Conservation (phyloP, 2,329 filamentous ascomycete species). For the Colletotrichum nymphaeae region DNA sequence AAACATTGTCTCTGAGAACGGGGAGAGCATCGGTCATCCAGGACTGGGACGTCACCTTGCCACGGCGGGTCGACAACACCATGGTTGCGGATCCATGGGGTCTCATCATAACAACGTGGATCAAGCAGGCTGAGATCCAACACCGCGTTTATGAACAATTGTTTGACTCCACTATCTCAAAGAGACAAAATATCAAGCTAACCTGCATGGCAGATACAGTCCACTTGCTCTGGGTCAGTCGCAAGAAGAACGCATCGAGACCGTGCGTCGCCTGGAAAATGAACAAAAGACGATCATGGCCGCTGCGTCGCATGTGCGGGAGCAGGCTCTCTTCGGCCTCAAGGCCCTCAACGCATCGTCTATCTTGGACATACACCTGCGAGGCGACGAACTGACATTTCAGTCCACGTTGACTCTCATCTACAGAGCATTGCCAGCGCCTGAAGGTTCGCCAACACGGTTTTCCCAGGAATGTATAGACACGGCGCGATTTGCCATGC, state of each 20-base stretch:
- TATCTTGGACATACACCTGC: slow-evolving; percentile 56
- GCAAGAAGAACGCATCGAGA: slow-evolving; percentile 51
- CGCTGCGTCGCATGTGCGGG: slow-evolving; percentile 48
- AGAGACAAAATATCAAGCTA: neutral
- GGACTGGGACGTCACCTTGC: slow-evolving; percentile 68
- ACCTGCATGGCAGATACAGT: slow-evolving; percentile 56
- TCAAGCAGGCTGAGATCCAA: slow-evolving; percentile 66
- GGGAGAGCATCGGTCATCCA: slow-evolving; percentile 66
- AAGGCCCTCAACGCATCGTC: slow-evolving; percentile 51
- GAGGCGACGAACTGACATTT: slow-evolving; percentile 60
- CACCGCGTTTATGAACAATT: slow-evolving; percentile 68
- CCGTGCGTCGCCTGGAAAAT: slow-evolving; percentile 51
- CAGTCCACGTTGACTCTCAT: slow-evolving; percentile 62
- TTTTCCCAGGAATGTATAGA: slow-evolving; percentile 63
- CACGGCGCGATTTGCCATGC: slow-evolving; percentile 60
- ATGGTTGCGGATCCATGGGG: slow-evolving; percentile 55
- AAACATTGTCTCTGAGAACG: slow-evolving; percentile 64
- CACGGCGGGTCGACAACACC: slow-evolving; percentile 46
- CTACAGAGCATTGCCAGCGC: slow-evolving; percentile 62
- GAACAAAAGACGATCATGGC: slow-evolving; percentile 51
- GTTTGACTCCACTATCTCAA: slow-evolving; percentile 38
- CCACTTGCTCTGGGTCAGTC: slow-evolving; percentile 55
- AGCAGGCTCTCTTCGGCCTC: slow-evolving; percentile 49
- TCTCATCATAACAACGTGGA: slow-evolving; percentile 63
- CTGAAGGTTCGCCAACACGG: slow-evolving; percentile 52